Base-by-base conservation (phyloP, 176 grass and related monocot genomes). In the Puccinellia tenuiflora region DNA sequence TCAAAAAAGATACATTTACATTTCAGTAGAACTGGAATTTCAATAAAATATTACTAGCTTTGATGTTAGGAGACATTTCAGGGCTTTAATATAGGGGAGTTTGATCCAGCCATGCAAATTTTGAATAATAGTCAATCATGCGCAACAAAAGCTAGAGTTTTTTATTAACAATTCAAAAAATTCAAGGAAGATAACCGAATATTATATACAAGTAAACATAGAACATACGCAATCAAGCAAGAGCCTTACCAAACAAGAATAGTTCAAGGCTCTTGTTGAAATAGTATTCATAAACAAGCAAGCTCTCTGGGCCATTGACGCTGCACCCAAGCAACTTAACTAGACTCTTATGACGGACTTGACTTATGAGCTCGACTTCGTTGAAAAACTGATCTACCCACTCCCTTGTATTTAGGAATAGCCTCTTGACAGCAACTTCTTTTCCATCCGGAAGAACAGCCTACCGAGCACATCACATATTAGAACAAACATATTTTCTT, bases 241-340 rank as follows among this genome's bases (percentile, higher is more conserved):
- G 72, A 60, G 61, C 13, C 53, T 79, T 85, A 97, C 94, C 86
- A 80, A 97, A 97, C 73, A 97, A 77, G 82, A 97, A 97, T 53
- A 91, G 78, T 73, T 97, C 89, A 45, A 97, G 91, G 75, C 94
- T 97, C 62, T 78, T 93, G 42, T 97, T 97, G 51, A 81, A 82
- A 79, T 93, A 93, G 88, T 89, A 93, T 85, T 97, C 94, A 88
- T 97, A 97, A 35, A 97, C 84, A 88, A 97, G 94, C 54, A 97
- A 85, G 59, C 91, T 93, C 59, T 97, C 94, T 24, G 91, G 94
- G 57, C 91, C 94, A 89, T 88, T 84, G 63, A 97, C 77, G 52
- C 94, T 93, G 76, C 94, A 97, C 53, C 91, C 94, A 78, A 97
- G 80, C 66, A 97, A 77, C 83, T 90, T 97, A 30, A 93, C 91